phyloP scores from a whole-genome alignment of 2,329 filamentous ascomycete species.

The Lasiodiplodia sp. region DNA sequence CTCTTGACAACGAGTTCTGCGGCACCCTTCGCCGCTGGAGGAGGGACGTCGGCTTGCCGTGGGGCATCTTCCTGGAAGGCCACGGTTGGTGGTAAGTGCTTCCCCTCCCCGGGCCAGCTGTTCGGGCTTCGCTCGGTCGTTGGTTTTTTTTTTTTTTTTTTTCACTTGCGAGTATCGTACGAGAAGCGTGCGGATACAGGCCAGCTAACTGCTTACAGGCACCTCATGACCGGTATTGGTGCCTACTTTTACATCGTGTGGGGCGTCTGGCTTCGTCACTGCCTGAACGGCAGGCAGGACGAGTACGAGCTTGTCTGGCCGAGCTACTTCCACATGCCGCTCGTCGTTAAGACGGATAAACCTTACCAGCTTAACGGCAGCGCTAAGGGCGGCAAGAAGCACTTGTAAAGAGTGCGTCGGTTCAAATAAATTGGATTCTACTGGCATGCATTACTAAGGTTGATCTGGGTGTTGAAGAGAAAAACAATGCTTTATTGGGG shows the following conservation, averaged over 20 bases:
- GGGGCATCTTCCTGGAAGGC: conserved; percentile 77
- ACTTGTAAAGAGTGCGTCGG: background rate
- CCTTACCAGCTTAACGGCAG: conserved; percentile 9
- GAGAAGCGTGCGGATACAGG: background rate
- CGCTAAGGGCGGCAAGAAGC: conserved; percentile 19
- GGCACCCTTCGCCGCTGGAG: conserved; percentile 69
- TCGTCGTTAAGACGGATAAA: conserved; percentile 50
- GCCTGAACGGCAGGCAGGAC: conserved; percentile 74
- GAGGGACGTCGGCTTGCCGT: conserved; percentile 74
- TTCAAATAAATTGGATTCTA: background rate
- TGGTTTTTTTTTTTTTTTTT: background rate
- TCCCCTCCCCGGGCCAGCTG: background rate
- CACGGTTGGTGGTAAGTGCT: conserved; percentile 73
- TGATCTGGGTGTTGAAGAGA: background rate
- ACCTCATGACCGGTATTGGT: conserved; percentile 80
- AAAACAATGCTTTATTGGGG: background rate
- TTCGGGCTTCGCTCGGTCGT: background rate
- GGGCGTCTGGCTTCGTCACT: conserved; percentile 82
- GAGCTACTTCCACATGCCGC: conserved; percentile 62
- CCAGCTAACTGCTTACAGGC: conserved; percentile 55
- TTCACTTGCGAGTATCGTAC: conserved; percentile 1
- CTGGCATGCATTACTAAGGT: conserved; percentile 3
- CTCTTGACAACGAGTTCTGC: conserved; percentile 80
- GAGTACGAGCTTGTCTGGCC: conserved; percentile 77
- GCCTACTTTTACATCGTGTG: conserved; percentile 86